Evolutionary conservation across 192 early-diverging fungal genomes (phyloP).

Genomic region (Anaeromyces robustus): DNA sequence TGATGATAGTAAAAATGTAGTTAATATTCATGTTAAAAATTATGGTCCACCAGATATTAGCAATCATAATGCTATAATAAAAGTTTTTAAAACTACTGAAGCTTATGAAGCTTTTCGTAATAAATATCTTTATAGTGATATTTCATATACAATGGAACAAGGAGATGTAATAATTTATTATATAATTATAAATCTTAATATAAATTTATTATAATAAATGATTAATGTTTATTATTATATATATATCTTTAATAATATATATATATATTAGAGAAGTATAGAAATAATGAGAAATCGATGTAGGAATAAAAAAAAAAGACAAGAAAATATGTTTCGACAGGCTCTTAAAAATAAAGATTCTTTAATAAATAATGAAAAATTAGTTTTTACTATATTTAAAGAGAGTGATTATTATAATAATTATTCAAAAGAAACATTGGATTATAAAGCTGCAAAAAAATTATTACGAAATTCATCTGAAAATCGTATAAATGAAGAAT

Average conservation of each 20-base stretch:
- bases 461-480: not conserved
- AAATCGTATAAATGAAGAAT: not conserved
- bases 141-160: too few species aligned
- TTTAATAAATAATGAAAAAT: not conserved
- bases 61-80: too few species aligned
- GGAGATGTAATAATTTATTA: too few species aligned
- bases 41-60: too few species aligned
- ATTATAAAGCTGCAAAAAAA: not conserved
- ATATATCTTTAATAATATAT: not conserved
- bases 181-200: too few species aligned
- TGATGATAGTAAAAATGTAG: too few species aligned
- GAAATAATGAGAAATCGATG: not conserved
- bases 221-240: too few species aligned
- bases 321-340: not conserved
- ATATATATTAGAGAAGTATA: not conserved
- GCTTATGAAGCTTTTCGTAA: too few species aligned
- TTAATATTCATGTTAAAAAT: too few species aligned
- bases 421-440: not conserved
- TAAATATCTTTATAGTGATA: too few species aligned
- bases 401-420: not conserved
- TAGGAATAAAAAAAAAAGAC: not conserved
- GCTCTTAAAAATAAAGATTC: not conserved
- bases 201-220: too few species aligned
- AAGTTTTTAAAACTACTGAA: too few species aligned
- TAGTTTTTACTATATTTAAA: not conserved